Evolutionary conservation across 345 rosid genomes (phyloP).

Genomic region (Barbarea vulgaris): DNA sequence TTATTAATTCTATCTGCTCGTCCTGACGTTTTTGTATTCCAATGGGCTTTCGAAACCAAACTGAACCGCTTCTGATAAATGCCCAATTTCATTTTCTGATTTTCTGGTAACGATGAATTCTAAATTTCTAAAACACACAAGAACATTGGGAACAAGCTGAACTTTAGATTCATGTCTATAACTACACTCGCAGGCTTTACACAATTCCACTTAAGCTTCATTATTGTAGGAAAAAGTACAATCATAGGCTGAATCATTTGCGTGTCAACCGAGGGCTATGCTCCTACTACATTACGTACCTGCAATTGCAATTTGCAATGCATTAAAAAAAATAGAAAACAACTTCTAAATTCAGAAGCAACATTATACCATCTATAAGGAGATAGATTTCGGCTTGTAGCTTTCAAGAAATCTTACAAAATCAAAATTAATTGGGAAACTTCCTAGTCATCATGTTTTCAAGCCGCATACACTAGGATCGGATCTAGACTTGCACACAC

Average conservation of each 20-base stretch:
- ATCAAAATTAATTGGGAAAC: slow-evolving; percentile 3
- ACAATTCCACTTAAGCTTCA: slow-evolving; percentile 5
- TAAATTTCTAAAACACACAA: neutral
- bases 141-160: neutral
- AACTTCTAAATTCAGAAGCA: neutral
- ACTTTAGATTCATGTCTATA: slow-evolving; percentile 20
- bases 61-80: neutral
- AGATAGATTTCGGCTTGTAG: neutral
- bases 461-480: neutral
- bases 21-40: slow-evolving; percentile 6
- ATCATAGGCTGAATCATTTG: slow-evolving; percentile 25
- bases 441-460: slow-evolving; percentile 11
- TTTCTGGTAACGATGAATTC: neutral
- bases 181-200: slow-evolving; percentile 25
- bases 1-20: neutral
- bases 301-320: slow-evolving; percentile 25
- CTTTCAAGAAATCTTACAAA: neutral
- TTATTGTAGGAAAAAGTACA: slow-evolving; percentile 12
- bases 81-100: neutral
- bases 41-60: neutral
- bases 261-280: slow-evolving; percentile 15
- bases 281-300: slow-evolving; percentile 29
- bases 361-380: neutral
- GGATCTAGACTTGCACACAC: slow-evolving; percentile 3
- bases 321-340: neutral